These are phyloP conservation scores for Colletotrichum karsti DNA, from an alignment of 2,329 filamentous ascomycete genomes.

Conservation along the genomic window DNA sequence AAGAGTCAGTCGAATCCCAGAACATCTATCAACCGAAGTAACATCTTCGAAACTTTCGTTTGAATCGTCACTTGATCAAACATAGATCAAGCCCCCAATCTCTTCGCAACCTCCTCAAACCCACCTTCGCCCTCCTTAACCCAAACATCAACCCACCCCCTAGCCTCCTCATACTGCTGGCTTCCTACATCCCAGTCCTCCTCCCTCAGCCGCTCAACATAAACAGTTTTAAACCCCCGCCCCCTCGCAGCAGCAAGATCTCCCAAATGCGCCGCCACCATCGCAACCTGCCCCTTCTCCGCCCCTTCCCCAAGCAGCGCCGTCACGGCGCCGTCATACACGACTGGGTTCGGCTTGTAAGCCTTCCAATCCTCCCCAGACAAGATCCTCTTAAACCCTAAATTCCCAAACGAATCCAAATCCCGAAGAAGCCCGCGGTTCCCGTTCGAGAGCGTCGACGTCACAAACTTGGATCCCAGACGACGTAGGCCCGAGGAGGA, in stretches of 20 bases:
- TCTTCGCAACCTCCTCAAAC: slow-evolving; percentile 38
- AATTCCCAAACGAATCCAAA: slow-evolving; percentile 62
- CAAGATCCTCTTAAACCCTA: slow-evolving; percentile 70
- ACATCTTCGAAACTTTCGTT: too few species aligned
- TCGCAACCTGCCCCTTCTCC: slow-evolving; percentile 69
- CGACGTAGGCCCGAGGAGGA: slow-evolving; percentile 61
- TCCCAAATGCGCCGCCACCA: slow-evolving; percentile 80
- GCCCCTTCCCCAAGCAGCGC: slow-evolving; percentile 55
- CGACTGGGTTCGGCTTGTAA: slow-evolving; percentile 76
- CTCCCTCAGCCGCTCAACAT: slow-evolving; percentile 74
- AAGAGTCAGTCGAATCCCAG: too few species aligned
- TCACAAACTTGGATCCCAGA: slow-evolving; percentile 62
- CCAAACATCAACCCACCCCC: slow-evolving; percentile 51
- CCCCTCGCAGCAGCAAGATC: slow-evolving; percentile 74
- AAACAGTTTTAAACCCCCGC: slow-evolving; percentile 75
- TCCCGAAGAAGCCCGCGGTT: slow-evolving; percentile 74
- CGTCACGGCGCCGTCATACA: slow-evolving; percentile 74
- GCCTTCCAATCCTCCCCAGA: slow-evolving; percentile 76
- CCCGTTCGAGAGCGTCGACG: slow-evolving; percentile 78
- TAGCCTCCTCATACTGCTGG: slow-evolving; percentile 59
- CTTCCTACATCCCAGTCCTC: slow-evolving; percentile 66
- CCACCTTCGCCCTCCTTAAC: slow-evolving; percentile 41
- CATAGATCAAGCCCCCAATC: slow-evolving; percentile 28
- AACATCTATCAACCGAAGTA: too few species aligned
- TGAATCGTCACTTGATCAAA: too few species aligned